Evolutionary conservation across 495 filamentous ascomycete genomes (phyloP).

Genomic region (Talaromyces borbonicus): DNA sequence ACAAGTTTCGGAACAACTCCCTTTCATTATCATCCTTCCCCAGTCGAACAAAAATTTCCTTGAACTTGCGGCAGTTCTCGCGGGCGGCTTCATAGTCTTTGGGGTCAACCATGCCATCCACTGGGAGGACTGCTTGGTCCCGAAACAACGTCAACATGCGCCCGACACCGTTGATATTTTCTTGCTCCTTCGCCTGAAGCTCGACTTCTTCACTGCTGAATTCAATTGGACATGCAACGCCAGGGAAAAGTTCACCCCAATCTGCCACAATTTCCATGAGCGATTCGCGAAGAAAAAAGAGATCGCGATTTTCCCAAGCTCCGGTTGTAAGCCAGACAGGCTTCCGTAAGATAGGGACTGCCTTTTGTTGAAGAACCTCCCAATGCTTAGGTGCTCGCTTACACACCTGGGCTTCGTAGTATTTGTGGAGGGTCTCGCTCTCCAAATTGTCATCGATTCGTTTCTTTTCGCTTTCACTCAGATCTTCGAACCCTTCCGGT

Average conservation of each 20-base stretch:
- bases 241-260: slow-evolving; percentile 20
- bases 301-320: slow-evolving; percentile 21
- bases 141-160: slow-evolving; percentile 17
- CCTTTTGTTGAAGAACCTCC: slow-evolving; percentile 8
- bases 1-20: no score
- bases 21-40: no score
- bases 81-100: slow-evolving; percentile 18
- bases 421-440: slow-evolving; percentile 21
- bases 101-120: slow-evolving; percentile 21
- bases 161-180: slow-evolving; percentile 16
- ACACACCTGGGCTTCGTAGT: slow-evolving; percentile 19
- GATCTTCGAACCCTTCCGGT: slow-evolving; percentile 18
- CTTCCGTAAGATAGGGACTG: slow-evolving; percentile 12
- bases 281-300: slow-evolving; percentile 26
- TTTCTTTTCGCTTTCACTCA: slow-evolving; percentile 17
- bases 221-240: slow-evolving; percentile 20
- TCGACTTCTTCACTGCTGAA: slow-evolving; percentile 22
- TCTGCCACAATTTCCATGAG: slow-evolving; percentile 15
- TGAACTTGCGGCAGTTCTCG: no score
- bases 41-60: no score
- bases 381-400: slow-evolving; percentile 22
- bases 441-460: slow-evolving; percentile 17
- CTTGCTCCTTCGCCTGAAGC: slow-evolving; percentile 19
- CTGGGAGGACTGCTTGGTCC: slow-evolving; percentile 17
- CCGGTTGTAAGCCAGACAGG: slow-evolving; percentile 21